Percentiles rank a stretch among this genome's conserved stretches.
Conservation (phyloP, 2,329 filamentous ascomycete species). For the Curvularia eragrostidis region DNA sequence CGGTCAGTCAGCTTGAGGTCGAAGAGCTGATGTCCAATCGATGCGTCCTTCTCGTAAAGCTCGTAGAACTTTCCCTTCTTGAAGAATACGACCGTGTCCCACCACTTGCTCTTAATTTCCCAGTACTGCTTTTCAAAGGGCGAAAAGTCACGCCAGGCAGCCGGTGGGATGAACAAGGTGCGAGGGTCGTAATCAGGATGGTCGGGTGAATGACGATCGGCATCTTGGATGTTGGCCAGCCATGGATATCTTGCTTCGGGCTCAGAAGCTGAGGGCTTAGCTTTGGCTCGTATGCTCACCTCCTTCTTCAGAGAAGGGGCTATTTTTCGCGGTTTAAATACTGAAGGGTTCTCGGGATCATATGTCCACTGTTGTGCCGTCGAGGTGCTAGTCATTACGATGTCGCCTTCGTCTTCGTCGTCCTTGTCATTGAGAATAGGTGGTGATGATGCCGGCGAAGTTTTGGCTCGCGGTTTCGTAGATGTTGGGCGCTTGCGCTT, state of each 20-base stretch:
- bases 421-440: conserved; percentile 47
- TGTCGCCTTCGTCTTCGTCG: conserved; percentile 63
- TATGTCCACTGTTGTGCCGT: conserved; percentile 85
- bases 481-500: conserved; percentile 71
- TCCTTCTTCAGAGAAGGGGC: conserved; percentile 43
- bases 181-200: conserved; percentile 91
- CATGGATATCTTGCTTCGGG: conserved; percentile 88
- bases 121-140: conserved; percentile 98
- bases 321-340: conserved; percentile 56
- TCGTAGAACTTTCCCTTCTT: conserved; percentile 99
- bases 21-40: conserved; percentile 93
- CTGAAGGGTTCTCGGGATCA: conserved; percentile 65
- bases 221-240: conserved; percentile 85
- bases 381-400: conserved; percentile 65
- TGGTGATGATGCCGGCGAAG: conserved; percentile 54
- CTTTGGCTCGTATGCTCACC: conserved; percentile 47
- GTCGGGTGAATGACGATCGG: conserved; percentile 76
- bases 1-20: conserved; percentile 97
- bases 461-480: conserved; percentile 68
- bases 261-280: conserved; percentile 79
- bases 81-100: conserved; percentile 98
- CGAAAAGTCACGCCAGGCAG: conserved; percentile 82
- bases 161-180: conserved; percentile 86
- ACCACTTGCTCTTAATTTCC: conserved; percentile 98
- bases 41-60: conserved; percentile 96